A percentile compares a stretch with the other conserved stretches of the same genome.
These are phyloP conservation scores for Bryoerythrophyllum caledonicum DNA, from an alignment of 225 moss, liverwort and hornwort species.

Conservation along the genomic window DNA sequence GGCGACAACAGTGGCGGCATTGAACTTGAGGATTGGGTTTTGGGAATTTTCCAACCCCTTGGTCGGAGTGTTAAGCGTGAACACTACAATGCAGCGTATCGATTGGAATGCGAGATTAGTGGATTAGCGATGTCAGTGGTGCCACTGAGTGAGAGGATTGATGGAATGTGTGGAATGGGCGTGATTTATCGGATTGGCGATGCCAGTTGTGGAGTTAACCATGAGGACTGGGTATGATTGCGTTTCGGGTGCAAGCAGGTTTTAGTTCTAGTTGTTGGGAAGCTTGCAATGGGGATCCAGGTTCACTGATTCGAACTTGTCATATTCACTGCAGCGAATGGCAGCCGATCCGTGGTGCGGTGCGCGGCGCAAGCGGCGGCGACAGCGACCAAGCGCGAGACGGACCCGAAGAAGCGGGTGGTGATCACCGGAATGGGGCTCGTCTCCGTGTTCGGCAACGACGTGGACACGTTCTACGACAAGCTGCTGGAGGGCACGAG, in stretches of 20 bases:
- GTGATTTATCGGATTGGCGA: too few species aligned
- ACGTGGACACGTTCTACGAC: slow-evolving; percentile 79
- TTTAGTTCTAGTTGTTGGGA: too few species aligned
- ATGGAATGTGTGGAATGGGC: too few species aligned
- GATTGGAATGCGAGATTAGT: neutral
- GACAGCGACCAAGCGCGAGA: slow-evolving; percentile 79
- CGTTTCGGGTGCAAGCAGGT: too few species aligned
- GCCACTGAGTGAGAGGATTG: too few species aligned
- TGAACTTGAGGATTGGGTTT: neutral
- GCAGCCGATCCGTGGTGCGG: slow-evolving; percentile 40
- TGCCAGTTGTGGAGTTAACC: too few species aligned
- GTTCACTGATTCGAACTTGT: neutral
- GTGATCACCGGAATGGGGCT: slow-evolving; percentile 98
- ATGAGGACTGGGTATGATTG: too few species aligned
- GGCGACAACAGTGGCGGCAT: neutral
- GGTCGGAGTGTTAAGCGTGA: neutral
- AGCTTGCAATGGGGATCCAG: neutral
- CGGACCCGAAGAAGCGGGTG: slow-evolving; percentile 97
- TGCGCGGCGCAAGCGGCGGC: slow-evolving; percentile 57
- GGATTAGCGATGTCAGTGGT: too few species aligned
- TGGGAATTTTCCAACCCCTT: too few species aligned
- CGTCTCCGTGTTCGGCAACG: slow-evolving; percentile 95
- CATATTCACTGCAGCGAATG: slow-evolving; percentile 20
- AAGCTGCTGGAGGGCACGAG: slow-evolving; percentile 86
- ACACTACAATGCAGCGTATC: too few species aligned